A percentile compares a stretch with the other conserved stretches of the same genome.
Conservation (phyloP, 345 rosid species). For the Eucalyptus cloeziana region DNA sequence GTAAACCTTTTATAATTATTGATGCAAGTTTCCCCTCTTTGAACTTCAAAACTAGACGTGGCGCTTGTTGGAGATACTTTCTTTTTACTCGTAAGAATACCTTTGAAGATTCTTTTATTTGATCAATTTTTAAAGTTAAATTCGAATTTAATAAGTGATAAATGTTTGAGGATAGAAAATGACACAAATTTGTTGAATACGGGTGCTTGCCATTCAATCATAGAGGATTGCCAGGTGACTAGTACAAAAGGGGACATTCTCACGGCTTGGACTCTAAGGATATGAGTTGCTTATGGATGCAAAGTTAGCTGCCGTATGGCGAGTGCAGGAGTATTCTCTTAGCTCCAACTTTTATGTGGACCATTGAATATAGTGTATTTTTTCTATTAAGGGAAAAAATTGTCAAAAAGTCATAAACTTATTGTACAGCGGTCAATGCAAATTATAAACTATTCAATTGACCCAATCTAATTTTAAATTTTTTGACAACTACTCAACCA, state of each 20-base stretch:
- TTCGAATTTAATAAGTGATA: neutral
- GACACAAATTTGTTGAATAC: neutral
- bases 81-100: no score
- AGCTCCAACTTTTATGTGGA: no score
- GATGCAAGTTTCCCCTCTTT: neutral
- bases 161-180: neutral
- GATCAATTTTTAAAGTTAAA: neutral
- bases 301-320: no score
- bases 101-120: neutral
- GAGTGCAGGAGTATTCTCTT: no score
- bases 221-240: neutral
- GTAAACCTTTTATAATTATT: neutral
- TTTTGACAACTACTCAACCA: no score
- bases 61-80: neutral
- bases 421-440: fast-evolving
- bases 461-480: no score
- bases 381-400: no score
- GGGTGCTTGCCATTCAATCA: neutral
- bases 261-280: neutral
- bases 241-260: neutral
- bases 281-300: no score
- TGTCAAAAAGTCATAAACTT: no score
- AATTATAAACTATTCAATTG: no score
- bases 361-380: no score
- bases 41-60: neutral